Base-by-base conservation (phyloP, 768 basidiomycete genomes). In the Hypholoma sublateritium region DNA sequence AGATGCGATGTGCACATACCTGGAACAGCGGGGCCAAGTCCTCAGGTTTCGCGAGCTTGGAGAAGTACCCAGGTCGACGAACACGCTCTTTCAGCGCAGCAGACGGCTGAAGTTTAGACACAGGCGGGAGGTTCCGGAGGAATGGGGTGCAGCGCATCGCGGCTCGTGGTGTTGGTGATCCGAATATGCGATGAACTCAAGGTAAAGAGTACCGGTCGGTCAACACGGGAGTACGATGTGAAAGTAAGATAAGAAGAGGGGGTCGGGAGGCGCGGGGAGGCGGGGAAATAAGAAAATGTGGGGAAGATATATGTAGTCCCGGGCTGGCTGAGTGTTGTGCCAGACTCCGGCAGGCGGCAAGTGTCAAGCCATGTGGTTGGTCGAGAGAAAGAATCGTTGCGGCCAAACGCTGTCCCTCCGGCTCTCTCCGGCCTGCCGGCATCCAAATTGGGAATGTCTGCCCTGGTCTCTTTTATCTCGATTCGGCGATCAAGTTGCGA, bases 11-110 rank as follows among this genome's bases (percentile, higher is more conserved):
- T 9, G 2, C 28, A 9, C 60, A 11, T 25, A 76, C 77, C 71
- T 77, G 71, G 69, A 79, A 78, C 43, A 77, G 52, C 16, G 74
- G 76, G 1, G 72, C 77, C 1, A 80, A 66, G 42, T 78, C 79
- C 42, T 69, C 65, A 1, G 79, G 65, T 1, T 63, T 55, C 0
- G 75, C 69, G 16, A 79, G 63, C 62, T 73, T 77, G 32, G 67
- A 66, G 47, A 77, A 55, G 50, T 72, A 70, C 9, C 70, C 69
- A 43, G 77, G 75, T 50, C 77, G 65, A 1, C 74, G 69, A 11
- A 79, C 77, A 13, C 78, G 75, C 50, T 78, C 77, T 17, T 64
- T 67, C n/a, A 80, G 71, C 8, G 71, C 72, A 22, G 76, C 67
- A 12, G 28, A 58, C 44, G 47, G 55, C 48, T 46, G 53, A 35